These are phyloP conservation scores for Biscutella laevigata DNA, from an alignment of 441 rosid species.

Conservation along the genomic window DNA sequence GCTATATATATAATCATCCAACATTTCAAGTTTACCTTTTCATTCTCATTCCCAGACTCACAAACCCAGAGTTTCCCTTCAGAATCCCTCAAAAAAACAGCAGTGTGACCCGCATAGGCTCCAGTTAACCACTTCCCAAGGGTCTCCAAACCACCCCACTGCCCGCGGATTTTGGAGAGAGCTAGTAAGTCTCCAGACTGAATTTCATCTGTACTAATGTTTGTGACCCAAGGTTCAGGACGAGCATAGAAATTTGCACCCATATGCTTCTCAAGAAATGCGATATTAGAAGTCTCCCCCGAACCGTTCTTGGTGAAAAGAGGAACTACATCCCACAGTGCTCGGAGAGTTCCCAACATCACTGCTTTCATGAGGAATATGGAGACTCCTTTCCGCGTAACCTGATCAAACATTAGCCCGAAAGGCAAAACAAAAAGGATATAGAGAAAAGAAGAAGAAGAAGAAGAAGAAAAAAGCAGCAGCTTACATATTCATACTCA, in stretches of 20 bases:
- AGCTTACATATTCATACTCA: conserved; percentile 82
- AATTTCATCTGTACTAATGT: conserved; percentile 58
- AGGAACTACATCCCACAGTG: conserved; percentile 92
- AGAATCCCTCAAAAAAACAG: conserved; percentile 81
- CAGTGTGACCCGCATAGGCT: conserved; percentile 89
- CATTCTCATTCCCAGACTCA: conserved; percentile 93
- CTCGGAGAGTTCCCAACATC: conserved; percentile 85
- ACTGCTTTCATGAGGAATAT: conserved; percentile 98
- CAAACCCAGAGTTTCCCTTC: conserved; percentile 93
- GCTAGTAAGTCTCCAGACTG: conserved; percentile 90
- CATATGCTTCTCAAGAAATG: conserved; percentile 84
- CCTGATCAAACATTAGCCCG: conserved; percentile 36
- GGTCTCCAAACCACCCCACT: conserved; percentile 98
- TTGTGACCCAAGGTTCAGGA: conserved; percentile 80
- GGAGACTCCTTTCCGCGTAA: conserved; percentile 75
- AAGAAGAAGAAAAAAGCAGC: background rate
- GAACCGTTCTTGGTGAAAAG: conserved; percentile 86
- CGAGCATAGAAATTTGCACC: conserved; percentile 67
- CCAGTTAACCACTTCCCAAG: conserved; percentile 98
- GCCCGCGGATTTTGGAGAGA: conserved; percentile 85
- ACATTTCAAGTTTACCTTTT: conserved; percentile 41
- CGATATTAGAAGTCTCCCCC: conserved; percentile 83
- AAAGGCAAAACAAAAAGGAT: background rate
- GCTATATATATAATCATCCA: background rate
- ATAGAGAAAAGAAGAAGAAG: background rate